Evolutionary conservation across 225 moss, liverwort and hornwort genomes (phyloP).

Genomic region (Polytrichum formosum): DNA sequence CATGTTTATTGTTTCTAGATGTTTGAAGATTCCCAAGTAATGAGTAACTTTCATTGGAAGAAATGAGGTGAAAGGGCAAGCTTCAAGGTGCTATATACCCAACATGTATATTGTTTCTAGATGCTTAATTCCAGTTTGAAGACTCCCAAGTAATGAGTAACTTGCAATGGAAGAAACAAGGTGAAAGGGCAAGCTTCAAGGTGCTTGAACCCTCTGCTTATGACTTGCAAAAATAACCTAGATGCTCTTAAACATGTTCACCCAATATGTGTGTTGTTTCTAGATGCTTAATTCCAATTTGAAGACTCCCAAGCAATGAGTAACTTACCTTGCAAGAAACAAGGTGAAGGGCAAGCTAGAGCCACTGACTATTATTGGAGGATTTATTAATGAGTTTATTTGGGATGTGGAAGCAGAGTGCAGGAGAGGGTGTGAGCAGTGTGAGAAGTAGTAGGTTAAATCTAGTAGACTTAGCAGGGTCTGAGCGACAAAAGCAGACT

Average conservation of each 20-base stretch:
- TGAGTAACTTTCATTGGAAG: too few species aligned
- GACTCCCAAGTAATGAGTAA: too few species aligned
- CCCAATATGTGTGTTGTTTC: not conserved
- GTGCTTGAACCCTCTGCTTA: slow-evolving; percentile 17
- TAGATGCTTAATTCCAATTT: too few species aligned
- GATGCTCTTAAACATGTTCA: not conserved
- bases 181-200: slow-evolving; percentile 31
- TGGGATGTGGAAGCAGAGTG: slow-evolving; percentile 61
- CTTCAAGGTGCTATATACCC: slow-evolving; percentile 44
- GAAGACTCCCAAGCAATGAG: too few species aligned
- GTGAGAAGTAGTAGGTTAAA: slow-evolving; percentile 80
- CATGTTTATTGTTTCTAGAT: not conserved
- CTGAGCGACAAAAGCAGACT: slow-evolving; percentile 94
- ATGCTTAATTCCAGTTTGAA: too few species aligned
- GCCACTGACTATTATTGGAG: too few species aligned
- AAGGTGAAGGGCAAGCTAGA: too few species aligned
- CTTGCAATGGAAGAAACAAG: too few species aligned
- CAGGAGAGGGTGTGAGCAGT: slow-evolving; percentile 89
- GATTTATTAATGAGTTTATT: not conserved
- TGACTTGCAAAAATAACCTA: not conserved
- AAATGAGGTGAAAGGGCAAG: not conserved
- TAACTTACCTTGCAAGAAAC: too few species aligned
- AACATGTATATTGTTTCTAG: not conserved
- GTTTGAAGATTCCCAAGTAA: too few species aligned
- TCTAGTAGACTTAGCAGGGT: slow-evolving; percentile 93